Percentiles rank a stretch among this genome's conserved stretches.
phyloP scores from a whole-genome alignment of 345 rosid species.

The Eutrema yunnanense region DNA sequence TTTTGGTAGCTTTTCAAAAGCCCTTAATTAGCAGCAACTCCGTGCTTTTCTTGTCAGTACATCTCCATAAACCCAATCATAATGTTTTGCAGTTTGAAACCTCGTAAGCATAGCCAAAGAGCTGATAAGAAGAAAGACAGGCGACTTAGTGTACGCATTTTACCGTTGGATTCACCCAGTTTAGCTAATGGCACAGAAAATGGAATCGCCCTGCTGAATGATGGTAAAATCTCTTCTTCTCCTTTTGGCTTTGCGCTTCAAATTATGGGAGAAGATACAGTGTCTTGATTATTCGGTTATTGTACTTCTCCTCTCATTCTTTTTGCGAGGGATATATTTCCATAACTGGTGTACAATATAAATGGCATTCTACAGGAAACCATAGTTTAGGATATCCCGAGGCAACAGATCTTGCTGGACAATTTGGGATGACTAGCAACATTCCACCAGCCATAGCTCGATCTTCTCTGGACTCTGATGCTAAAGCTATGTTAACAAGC shows the following conservation, averaged over 20 bases:
- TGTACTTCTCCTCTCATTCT: conserved; percentile 3
- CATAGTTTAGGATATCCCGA: conserved; percentile 38
- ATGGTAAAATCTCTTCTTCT: conserved; percentile 37
- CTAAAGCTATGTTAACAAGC: conserved; percentile 39
- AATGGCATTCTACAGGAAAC: conserved; percentile 40
- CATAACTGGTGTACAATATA: conserved; percentile 41
- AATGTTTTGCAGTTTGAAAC: conserved; percentile 55
- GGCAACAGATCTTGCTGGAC: conserved; percentile 44
- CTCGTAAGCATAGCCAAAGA: conserved; percentile 43
- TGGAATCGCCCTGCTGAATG: conserved; percentile 37
- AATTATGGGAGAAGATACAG: background rate
- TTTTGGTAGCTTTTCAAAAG: conserved; percentile 52
- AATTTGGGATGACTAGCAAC: conserved; percentile 40
- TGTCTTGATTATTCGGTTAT: background rate
- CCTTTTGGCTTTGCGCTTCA: background rate
- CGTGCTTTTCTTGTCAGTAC: conserved; percentile 10
- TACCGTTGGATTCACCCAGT: conserved; percentile 59
- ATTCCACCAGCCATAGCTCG: conserved; percentile 53
- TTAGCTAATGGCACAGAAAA: conserved; percentile 31
- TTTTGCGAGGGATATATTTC: background rate
- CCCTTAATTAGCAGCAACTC: background rate
- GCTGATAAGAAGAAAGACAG: conserved; percentile 28
- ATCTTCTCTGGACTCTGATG: conserved; percentile 53
- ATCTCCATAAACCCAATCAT: conserved; percentile 6
- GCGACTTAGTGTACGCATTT: conserved; percentile 43